These are phyloP conservation scores for Sphagnurus paluster DNA, from an alignment of 1,284 basidiomycete genomes.

Conservation along the genomic window DNA sequence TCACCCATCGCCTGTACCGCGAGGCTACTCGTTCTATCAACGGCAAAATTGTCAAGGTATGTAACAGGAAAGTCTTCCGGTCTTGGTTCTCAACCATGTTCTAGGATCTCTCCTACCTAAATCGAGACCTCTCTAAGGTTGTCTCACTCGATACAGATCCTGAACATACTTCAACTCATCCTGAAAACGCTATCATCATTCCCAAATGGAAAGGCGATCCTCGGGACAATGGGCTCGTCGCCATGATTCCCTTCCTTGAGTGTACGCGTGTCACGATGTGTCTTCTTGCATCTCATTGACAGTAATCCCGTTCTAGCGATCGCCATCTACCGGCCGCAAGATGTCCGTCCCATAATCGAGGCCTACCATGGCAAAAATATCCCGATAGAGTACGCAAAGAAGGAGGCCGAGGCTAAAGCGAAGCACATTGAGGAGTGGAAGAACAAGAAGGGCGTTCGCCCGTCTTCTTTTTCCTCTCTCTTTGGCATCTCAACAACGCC, in stretches of 20 bases:
- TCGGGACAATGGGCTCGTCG: slow-evolving; percentile 79
- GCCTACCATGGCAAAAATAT: slow-evolving; percentile 90
- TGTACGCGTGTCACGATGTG: slow-evolving; percentile 49
- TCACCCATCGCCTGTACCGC: slow-evolving; percentile 89
- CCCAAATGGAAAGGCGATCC: slow-evolving; percentile 88
- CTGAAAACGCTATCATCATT: slow-evolving; percentile 87
- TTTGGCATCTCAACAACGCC: slow-evolving; percentile 45
- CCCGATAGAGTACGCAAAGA: slow-evolving; percentile 85
- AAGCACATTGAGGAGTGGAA: slow-evolving; percentile 85
- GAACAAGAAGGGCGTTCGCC: slow-evolving; percentile 50
- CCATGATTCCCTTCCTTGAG: slow-evolving; percentile 96
- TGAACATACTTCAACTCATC: slow-evolving; percentile 79
- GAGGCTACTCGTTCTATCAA: slow-evolving; percentile 84
- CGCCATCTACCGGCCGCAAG: slow-evolving; percentile 81
- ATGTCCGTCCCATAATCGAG: slow-evolving; percentile 86
- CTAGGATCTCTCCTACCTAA: slow-evolving; percentile 88
- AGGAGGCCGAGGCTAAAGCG: slow-evolving; percentile 80
- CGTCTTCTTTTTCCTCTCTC: slow-evolving; percentile 59
- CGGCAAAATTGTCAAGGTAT: slow-evolving; percentile 80
- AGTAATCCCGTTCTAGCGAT: slow-evolving; percentile 57
- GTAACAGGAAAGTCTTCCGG: background rate
- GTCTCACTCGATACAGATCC: slow-evolving; percentile 85
- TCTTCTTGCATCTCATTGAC: background rate
- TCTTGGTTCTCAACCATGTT: background rate
- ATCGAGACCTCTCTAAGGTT: slow-evolving; percentile 92